Conservation (phyloP, 2,329 filamentous ascomycete genomes). For the Colletotrichum karsti region DNA sequence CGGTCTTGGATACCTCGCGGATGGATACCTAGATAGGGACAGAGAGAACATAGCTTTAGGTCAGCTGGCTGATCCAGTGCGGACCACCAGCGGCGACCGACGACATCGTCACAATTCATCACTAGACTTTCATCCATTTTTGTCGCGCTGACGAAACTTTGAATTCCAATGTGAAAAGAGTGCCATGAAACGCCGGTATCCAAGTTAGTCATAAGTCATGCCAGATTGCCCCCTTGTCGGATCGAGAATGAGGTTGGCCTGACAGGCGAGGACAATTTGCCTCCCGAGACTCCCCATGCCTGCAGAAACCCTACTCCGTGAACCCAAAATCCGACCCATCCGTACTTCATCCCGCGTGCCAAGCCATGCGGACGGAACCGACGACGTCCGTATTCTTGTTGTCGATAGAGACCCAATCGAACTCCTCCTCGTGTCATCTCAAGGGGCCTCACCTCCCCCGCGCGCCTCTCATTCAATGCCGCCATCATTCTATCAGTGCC, state of each 20-base stretch:
- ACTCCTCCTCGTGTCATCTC: background rate
- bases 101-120: background rate
- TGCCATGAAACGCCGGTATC: background rate
- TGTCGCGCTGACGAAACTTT: background rate
- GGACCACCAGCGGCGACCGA: slow-evolving; percentile 14
- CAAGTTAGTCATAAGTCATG: background rate
- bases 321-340: background rate
- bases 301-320: background rate
- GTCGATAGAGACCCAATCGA: background rate
- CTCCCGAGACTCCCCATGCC: too few relatives aligned
- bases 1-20: slow-evolving; percentile 11
- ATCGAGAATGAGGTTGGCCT: too few relatives aligned
- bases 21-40: slow-evolving; percentile 11
- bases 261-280: too few relatives aligned
- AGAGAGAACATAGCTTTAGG: slow-evolving; percentile 24
- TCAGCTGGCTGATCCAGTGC: slow-evolving; percentile 31
- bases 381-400: background rate
- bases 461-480: too few relatives aligned
- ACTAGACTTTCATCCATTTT: background rate
- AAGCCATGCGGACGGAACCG: background rate
- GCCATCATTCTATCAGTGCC: background rate
- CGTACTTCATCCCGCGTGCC: background rate
- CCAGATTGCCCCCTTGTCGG: too few relatives aligned
- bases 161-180: background rate
- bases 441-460: too few relatives aligned